Percentiles rank a stretch among this genome's conserved stretches.
Evolutionary conservation across 139 green algal genomes (phyloP).

Genomic region (Micractinium sp.): DNA sequence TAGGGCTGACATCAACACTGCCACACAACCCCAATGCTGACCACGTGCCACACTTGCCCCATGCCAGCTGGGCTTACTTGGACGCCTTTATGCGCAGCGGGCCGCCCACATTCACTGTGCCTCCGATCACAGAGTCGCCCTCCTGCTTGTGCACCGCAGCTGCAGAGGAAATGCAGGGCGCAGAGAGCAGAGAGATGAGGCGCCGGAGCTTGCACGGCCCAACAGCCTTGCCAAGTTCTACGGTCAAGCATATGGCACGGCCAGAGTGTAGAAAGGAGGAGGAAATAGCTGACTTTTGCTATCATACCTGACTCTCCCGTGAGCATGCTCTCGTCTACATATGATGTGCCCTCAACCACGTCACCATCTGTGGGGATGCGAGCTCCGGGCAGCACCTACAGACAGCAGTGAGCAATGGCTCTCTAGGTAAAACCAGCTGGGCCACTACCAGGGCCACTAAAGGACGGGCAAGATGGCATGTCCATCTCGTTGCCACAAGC

Average conservation of each 20-base stretch:
- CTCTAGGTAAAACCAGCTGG: background rate
- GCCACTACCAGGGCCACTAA: background rate
- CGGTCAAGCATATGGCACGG: background rate
- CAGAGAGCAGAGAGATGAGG: background rate
- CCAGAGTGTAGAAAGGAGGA: background rate
- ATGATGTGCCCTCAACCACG: slow-evolving; percentile 78
- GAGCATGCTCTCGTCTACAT: slow-evolving; percentile 98
- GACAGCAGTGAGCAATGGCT: background rate
- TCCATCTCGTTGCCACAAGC: too few relatives aligned
- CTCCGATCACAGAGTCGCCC: slow-evolving; percentile 83
- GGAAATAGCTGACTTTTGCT: too few relatives aligned
- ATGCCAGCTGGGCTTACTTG: slow-evolving; percentile 9
- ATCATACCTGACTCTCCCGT: slow-evolving; percentile 82
- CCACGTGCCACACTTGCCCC: background rate
- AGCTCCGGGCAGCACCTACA: slow-evolving; percentile 84
- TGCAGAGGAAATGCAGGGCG: background rate
- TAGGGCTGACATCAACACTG: background rate
- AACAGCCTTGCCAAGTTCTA: background rate
- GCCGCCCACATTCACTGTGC: slow-evolving; percentile 90
- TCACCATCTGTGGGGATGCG: slow-evolving; percentile 89
- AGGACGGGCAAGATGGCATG: too few relatives aligned
- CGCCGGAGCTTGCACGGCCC: background rate
- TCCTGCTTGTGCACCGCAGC: slow-evolving; percentile 75
- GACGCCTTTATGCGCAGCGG: slow-evolving; percentile 59
- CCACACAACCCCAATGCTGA: background rate